Conservation (phyloP, 2,329 filamentous ascomycete species). For the Epichloe amarillans region DNA sequence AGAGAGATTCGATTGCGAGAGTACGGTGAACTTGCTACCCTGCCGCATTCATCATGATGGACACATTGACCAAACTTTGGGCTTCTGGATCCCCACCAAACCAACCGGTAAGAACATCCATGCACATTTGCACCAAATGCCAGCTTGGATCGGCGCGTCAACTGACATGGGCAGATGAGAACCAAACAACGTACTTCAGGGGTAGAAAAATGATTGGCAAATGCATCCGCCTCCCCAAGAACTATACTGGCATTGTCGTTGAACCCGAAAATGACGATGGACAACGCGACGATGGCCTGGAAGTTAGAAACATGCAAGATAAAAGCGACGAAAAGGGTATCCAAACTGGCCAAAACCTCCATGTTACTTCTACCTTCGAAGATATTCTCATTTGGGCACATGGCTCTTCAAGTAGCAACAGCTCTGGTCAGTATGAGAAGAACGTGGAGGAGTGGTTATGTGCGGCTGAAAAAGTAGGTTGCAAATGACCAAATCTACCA, state of each 20-base stretch:
- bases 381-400: slow-evolving; percentile 76
- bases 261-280: slow-evolving; percentile 24
- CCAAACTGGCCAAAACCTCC: slow-evolving; percentile 17
- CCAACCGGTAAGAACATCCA: slow-evolving; percentile 26
- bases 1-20: slow-evolving; percentile 17
- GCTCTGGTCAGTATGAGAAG: slow-evolving; percentile 57
- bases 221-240: slow-evolving; percentile 50
- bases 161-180: slow-evolving; percentile 27
- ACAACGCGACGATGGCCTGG: slow-evolving; percentile 13
- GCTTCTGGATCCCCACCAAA: slow-evolving; percentile 56
- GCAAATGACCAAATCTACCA: not conserved
- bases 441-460: slow-evolving; percentile 70
- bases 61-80: slow-evolving; percentile 44
- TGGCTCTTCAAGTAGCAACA: slow-evolving; percentile 48
- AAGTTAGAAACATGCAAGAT: slow-evolving; percentile 19
- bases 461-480: slow-evolving; percentile 51
- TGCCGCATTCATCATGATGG: slow-evolving; percentile 72
- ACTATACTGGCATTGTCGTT: slow-evolving; percentile 54
- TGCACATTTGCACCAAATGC: not conserved
- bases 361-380: slow-evolving; percentile 52
- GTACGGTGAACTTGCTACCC: slow-evolving; percentile 60
- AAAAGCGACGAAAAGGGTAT: slow-evolving; percentile 15
- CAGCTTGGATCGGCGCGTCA: no score
- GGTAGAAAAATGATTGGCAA: slow-evolving; percentile 67
- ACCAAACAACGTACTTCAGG: slow-evolving; percentile 54